These are phyloP conservation scores for Penicillium sclerotiorum DNA, from an alignment of 2,329 filamentous ascomycete species.

Conservation along the genomic window DNA sequence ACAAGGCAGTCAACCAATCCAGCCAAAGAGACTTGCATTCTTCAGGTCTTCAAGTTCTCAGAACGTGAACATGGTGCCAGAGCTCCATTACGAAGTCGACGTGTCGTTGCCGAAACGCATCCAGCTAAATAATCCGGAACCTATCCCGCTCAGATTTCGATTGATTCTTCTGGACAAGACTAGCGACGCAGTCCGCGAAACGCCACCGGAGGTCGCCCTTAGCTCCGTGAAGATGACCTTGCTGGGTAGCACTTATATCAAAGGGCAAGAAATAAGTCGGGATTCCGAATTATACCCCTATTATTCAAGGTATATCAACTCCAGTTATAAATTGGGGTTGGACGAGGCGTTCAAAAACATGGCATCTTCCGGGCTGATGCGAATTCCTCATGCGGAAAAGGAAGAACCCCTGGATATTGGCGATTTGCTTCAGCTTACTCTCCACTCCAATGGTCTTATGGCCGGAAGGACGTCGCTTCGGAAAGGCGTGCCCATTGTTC, in stretches of 20 bases:
- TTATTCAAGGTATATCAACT: not conserved
- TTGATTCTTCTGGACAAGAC: not conserved
- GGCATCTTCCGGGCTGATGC: not conserved
- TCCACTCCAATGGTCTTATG: not conserved
- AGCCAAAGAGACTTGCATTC: not conserved
- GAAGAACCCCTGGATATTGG: not conserved
- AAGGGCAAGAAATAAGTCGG: too few relatives aligned
- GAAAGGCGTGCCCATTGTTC: not conserved
- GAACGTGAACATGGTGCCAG: too few relatives aligned
- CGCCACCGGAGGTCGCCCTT: not conserved
- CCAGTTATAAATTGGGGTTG: not conserved
- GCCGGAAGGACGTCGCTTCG: not conserved
- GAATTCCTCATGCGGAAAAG: not conserved
- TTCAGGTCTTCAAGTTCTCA: not conserved
- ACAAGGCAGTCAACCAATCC: not conserved
- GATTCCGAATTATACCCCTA: not conserved
- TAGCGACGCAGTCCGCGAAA: not conserved
- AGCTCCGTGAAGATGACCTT: not conserved
- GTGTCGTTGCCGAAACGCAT: not conserved
- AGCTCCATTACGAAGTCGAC: not conserved
- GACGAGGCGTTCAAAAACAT: not conserved
- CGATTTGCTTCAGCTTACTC: not conserved
- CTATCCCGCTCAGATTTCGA: not conserved
- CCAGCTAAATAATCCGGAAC: not conserved
- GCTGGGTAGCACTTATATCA: not conserved